A percentile compares a stretch with the other conserved stretches of the same genome.
These are phyloP conservation scores for Leptosphaerulina australis DNA, from an alignment of 2,329 filamentous ascomycete genomes.

Conservation along the genomic window DNA sequence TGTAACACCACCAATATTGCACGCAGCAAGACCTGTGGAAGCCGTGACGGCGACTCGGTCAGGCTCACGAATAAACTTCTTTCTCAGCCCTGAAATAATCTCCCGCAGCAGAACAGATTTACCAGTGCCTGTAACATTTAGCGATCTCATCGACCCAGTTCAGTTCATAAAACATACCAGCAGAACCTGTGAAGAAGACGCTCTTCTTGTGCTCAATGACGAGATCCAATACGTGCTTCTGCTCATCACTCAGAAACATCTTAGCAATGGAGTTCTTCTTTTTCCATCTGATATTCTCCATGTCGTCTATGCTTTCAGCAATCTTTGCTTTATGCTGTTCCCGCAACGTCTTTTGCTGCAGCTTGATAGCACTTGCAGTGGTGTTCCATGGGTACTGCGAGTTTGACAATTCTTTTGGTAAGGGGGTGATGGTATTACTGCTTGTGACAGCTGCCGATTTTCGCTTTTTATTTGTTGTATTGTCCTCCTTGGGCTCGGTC, in stretches of 20 bases:
- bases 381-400: slow-evolving; percentile 69
- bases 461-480: slow-evolving; percentile 34
- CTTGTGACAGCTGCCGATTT: slow-evolving; percentile 45
- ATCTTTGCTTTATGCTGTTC: slow-evolving; percentile 60
- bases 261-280: slow-evolving; percentile 55
- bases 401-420: slow-evolving; percentile 45
- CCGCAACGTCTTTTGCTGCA: slow-evolving; percentile 75
- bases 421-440: slow-evolving; percentile 51
- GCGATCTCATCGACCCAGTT: neutral
- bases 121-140: slow-evolving; percentile 67
- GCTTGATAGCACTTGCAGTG: slow-evolving; percentile 74
- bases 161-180: slow-evolving; percentile 57
- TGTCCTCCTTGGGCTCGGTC: slow-evolving; percentile 28
- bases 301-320: slow-evolving; percentile 49
- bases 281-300: slow-evolving; percentile 53
- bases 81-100: slow-evolving; percentile 80
- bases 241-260: slow-evolving; percentile 83
- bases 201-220: slow-evolving; percentile 82
- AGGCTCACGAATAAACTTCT: slow-evolving; percentile 75
- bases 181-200: slow-evolving; percentile 97
- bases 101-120: slow-evolving; percentile 95
- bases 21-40: slow-evolving; percentile 93
- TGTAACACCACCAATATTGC: slow-evolving; percentile 94
- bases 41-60: slow-evolving; percentile 92
- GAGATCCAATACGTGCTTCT: slow-evolving; percentile 79